Conservation (phyloP, 2,329 filamentous ascomycete genomes). For the Pseudogymnoascus sp. region DNA sequence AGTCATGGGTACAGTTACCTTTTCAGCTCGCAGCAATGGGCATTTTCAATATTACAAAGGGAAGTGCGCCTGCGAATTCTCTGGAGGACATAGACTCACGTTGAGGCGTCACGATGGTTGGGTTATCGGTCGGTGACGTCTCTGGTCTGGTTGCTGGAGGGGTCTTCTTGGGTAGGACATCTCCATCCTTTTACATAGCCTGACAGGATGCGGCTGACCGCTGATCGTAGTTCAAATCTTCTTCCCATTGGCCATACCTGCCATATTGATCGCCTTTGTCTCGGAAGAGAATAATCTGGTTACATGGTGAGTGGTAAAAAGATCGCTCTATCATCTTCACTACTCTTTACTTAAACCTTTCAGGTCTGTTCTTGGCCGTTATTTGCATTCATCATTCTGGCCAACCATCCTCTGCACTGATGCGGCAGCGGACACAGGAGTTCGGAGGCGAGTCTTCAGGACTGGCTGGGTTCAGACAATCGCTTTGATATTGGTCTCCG, state of each 20-base stretch:
- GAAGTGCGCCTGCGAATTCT: not conserved
- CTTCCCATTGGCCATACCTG: conserved; percentile 29
- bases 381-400: conserved; percentile 35
- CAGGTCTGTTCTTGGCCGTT: conserved; percentile 29
- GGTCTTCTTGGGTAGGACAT: conserved; percentile 26
- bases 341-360: not conserved
- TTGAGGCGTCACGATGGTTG: conserved; percentile 8
- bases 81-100: not conserved
- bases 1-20: not conserved
- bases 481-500: conserved; percentile 27
- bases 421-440: conserved; percentile 25
- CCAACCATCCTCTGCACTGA: conserved; percentile 34
- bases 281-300: conserved; percentile 30
- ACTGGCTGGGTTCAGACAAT: conserved; percentile 23
- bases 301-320: conserved; percentile 29
- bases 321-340: conserved; percentile 7
- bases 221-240: conserved; percentile 30
- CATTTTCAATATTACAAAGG: not conserved
- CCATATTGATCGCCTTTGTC: conserved; percentile 30
- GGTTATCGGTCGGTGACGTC: conserved; percentile 30
- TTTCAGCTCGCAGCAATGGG: not conserved
- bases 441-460: conserved; percentile 24
- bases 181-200: not conserved
- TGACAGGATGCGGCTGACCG: not conserved
- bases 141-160: conserved; percentile 33